Percentiles rank a stretch among this genome's conserved stretches.
Evolutionary conservation across 2,329 filamentous ascomycete species (phyloP).

Genomic region (Thelonectria discophora): DNA sequence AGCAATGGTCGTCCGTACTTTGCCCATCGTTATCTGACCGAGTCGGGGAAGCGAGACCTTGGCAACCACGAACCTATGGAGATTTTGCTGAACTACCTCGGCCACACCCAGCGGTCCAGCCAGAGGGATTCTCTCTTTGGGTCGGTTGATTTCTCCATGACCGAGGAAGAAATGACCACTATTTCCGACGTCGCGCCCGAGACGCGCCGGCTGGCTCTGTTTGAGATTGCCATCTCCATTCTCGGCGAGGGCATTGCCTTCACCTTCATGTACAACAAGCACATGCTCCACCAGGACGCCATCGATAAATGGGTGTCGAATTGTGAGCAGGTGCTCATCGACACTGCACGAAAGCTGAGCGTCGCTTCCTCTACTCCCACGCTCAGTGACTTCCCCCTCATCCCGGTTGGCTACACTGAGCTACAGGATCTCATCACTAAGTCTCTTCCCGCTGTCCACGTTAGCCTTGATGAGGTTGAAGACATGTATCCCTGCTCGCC

Average conservation of each 20-base stretch:
- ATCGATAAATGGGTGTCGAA: slow-evolving; percentile 28
- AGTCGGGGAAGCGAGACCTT: background rate
- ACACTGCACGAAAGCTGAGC: slow-evolving; percentile 22
- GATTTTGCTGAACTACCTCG: slow-evolving; percentile 28
- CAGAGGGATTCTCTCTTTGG: slow-evolving; percentile 4
- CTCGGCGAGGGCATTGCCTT: slow-evolving; percentile 3
- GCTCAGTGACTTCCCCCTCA: slow-evolving; percentile 47
- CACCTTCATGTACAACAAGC: slow-evolving; percentile 26
- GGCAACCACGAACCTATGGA: slow-evolving; percentile 22
- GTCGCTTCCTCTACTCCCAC: slow-evolving; percentile 36
- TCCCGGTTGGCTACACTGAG: slow-evolving; percentile 43
- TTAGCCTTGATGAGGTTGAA: slow-evolving; percentile 37
- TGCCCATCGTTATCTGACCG: slow-evolving; percentile 19
- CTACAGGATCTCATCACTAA: slow-evolving; percentile 37
- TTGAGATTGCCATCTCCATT: slow-evolving; percentile 33
- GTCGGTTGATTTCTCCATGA: background rate
- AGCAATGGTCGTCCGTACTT: slow-evolving; percentile 29
- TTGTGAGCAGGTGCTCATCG: slow-evolving; percentile 17
- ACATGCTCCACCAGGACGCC: slow-evolving; percentile 26
- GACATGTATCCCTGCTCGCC: slow-evolving; percentile 52
- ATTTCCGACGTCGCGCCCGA: slow-evolving; percentile 25
- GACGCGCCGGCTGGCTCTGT: slow-evolving; percentile 27
- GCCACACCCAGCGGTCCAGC: slow-evolving; percentile 19
- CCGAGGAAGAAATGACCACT: background rate
- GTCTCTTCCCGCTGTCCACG: slow-evolving; percentile 31